Evolutionary conservation across 73 alveolate species (phyloP).

Genomic region (Tetrahymena elliotti): DNA sequence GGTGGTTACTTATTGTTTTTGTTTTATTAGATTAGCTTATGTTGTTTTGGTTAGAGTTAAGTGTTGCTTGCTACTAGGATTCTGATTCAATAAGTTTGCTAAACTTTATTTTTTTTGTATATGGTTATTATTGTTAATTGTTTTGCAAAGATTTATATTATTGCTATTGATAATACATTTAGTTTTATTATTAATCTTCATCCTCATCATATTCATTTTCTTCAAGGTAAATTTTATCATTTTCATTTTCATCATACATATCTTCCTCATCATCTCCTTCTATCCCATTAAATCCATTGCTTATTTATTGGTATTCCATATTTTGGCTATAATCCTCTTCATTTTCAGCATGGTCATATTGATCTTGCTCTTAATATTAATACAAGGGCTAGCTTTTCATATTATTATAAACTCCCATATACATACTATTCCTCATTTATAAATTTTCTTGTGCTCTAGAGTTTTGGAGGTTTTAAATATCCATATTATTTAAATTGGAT

Average conservation of each 20-base stretch:
- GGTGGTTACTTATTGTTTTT: background rate
- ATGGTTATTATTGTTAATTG: background rate
- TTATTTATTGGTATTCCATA: background rate
- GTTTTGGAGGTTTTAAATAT: background rate
- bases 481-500: background rate
- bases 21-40: background rate
- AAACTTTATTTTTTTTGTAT: background rate
- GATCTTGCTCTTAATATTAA: background rate
- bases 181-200: background rate
- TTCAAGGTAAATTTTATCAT: background rate
- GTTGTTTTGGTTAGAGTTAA: background rate
- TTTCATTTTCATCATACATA: background rate
- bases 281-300: background rate
- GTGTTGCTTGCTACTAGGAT: background rate
- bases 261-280: background rate
- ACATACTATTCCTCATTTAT: background rate
- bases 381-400: background rate
- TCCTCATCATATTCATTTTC: background rate
- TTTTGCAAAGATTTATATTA: background rate
- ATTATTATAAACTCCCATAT: background rate
- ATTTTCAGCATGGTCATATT: background rate
- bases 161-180: background rate
- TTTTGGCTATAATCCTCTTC: background rate
- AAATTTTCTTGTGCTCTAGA: background rate
- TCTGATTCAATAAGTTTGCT: background rate